Conservation (phyloP, 805 yeast species). For the Debaryomyces hansenii region DNA sequence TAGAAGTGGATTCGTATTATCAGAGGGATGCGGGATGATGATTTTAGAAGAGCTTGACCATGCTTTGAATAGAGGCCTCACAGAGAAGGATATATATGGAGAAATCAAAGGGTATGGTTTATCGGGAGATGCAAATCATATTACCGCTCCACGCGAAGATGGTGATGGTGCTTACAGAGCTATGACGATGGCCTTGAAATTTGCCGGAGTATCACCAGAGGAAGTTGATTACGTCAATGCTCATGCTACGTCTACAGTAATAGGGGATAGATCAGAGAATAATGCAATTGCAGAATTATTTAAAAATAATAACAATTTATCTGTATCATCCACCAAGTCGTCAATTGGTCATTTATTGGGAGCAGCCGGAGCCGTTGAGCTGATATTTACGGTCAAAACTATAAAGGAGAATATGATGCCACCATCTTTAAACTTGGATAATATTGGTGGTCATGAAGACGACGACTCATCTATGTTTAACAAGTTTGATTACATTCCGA, state of each 20-base stretch:
- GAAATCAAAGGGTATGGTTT: conserved; percentile 87
- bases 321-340: conserved; percentile 84
- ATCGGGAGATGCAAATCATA: conserved; percentile 89
- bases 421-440: conserved; percentile 73
- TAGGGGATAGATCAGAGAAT: conserved; percentile 90
- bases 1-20: conserved; percentile 85
- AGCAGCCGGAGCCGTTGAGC: conserved; percentile 94
- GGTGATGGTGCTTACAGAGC: conserved; percentile 86
- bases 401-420: conserved; percentile 61
- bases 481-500: conserved; percentile 59
- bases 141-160: conserved; percentile 82
- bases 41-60: conserved; percentile 76
- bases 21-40: conserved; percentile 89
- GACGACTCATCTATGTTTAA: conserved; percentile 42
- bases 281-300: conserved; percentile 65
- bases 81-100: conserved; percentile 62
- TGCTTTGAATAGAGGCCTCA: conserved; percentile 59
- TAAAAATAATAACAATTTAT: conserved; percentile 30
- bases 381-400: conserved; percentile 75
- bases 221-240: conserved; percentile 84
- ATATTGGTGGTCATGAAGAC: conserved; percentile 50
- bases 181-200: conserved; percentile 71
- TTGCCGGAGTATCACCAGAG: conserved; percentile 46
- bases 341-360: conserved; percentile 93
- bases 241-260: conserved; percentile 89